These are phyloP conservation scores for Spongospora subterranea DNA, from an alignment of 208 protist genomes.

Conservation along the genomic window DNA sequence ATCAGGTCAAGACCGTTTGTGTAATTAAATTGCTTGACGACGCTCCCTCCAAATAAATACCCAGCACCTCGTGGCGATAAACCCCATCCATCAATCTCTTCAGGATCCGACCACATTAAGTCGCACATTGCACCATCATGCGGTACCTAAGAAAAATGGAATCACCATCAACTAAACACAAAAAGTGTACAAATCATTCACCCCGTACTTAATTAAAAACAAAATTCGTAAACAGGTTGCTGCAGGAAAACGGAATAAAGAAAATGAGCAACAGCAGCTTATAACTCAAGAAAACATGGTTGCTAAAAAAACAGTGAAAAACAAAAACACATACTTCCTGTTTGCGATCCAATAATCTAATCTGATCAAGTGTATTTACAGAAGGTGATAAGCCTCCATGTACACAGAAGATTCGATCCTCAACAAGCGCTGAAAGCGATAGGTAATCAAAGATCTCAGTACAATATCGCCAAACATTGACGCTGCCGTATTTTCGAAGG, in stretches of 20 bases:
- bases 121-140: slow-evolving; percentile 98
- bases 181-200: no score
- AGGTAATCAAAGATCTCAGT: slow-evolving; percentile 99
- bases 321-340: slow-evolving; percentile 69
- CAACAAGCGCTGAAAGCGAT: slow-evolving; percentile 94
- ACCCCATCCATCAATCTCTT: slow-evolving; percentile 93
- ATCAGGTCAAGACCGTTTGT: slow-evolving; percentile 91
- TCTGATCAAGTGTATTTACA: slow-evolving; percentile 94
- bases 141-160: slow-evolving; percentile 89
- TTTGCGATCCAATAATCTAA: slow-evolving; percentile 91
- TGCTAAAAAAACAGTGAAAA: background rate
- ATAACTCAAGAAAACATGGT: background rate
- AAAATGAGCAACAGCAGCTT: no score
- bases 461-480: slow-evolving; percentile 97
- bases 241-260: no score
- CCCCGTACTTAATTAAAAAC: no score
- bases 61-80: slow-evolving; percentile 96
- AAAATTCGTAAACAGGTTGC: no score
- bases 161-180: no score
- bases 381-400: slow-evolving; percentile 98
- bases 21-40: slow-evolving; percentile 89
- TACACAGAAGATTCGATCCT: slow-evolving; percentile 92
- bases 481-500: slow-evolving; percentile 78
- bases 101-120: slow-evolving; percentile 96
- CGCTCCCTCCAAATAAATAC: slow-evolving; percentile 97